phyloP scores from a whole-genome alignment of 164 flowering plant genomes.

The Vitis riparia region DNA sequence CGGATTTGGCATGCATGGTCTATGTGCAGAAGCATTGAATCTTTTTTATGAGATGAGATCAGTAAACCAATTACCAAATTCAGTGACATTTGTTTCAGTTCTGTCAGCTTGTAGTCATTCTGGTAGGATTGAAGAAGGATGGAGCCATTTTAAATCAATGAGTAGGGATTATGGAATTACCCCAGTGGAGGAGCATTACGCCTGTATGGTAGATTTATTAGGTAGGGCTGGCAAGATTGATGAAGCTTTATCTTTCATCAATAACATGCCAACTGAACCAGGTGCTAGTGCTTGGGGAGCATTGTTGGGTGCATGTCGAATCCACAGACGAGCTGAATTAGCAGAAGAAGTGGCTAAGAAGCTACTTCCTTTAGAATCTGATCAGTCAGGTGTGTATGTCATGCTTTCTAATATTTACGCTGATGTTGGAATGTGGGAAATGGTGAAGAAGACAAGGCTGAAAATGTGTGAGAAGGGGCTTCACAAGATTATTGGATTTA shows the following conservation, averaged over 20 bases:
- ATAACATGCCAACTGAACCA: constrained; percentile 29
- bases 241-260: constrained; percentile 34
- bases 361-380: constrained; percentile 33
- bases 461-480: too few relatives aligned
- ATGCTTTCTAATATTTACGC: constrained; percentile 34
- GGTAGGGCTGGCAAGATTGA: constrained; percentile 59
- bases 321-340: constrained; percentile 27
- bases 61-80: constrained; percentile 19
- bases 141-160: constrained; percentile 44
- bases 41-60: constrained; percentile 22
- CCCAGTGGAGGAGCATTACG: constrained; percentile 56
- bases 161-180: constrained; percentile 25
- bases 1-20: constrained; percentile 29
- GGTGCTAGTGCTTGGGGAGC: constrained; percentile 35
- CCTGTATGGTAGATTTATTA: constrained; percentile 65
- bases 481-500: neutral
- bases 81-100: constrained; percentile 23
- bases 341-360: constrained; percentile 34
- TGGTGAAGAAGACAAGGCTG: constrained; percentile 7
- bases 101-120: constrained; percentile 49
- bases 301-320: constrained; percentile 28
- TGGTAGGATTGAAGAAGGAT: constrained; percentile 59
- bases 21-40: constrained; percentile 16
- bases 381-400: constrained; percentile 34
- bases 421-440: constrained; percentile 26